These are phyloP conservation scores for Elaeis oleifera DNA, from an alignment of 202 grass and related monocot genomes.

Conservation along the genomic window DNA sequence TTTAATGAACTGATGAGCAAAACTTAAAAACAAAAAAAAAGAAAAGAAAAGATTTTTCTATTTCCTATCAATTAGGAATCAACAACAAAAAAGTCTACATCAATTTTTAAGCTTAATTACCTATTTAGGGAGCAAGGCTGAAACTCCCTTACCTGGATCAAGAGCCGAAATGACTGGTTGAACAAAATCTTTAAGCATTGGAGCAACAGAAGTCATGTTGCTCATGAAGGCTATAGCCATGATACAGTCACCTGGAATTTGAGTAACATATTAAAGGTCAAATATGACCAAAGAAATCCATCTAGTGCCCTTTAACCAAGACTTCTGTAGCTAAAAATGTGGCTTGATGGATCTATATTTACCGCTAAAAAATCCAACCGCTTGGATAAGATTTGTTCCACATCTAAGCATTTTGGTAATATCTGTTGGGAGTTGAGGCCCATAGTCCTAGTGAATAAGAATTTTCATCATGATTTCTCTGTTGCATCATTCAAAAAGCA, in stretches of 20 bases:
- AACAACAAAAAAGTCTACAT: no score
- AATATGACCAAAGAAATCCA: no score
- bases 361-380: conserved; percentile 84
- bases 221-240: conserved; percentile 69
- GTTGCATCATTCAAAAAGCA: no score
- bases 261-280: not conserved
- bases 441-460: conserved; percentile 51
- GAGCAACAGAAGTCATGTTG: conserved; percentile 27
- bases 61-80: no score
- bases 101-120: no score
- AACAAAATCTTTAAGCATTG: conserved; percentile 51
- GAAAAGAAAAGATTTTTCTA: no score
- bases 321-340: no score
- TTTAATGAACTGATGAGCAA: no score
- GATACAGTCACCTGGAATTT: conserved; percentile 57
- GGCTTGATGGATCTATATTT: not conserved
- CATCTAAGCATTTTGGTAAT: conserved; percentile 96
- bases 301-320: no score
- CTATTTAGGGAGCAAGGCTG: no score
- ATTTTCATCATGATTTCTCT: conserved; percentile 2
- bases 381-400: conserved; percentile 91
- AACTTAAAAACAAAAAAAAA: no score
- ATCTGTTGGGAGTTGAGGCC: conserved; percentile 83
- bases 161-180: conserved; percentile 33
- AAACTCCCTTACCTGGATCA: conserved; percentile 43